These are phyloP conservation scores for Saxophila tyrrhenica DNA, from an alignment of 495 filamentous ascomycete species.

Conservation along the genomic window DNA sequence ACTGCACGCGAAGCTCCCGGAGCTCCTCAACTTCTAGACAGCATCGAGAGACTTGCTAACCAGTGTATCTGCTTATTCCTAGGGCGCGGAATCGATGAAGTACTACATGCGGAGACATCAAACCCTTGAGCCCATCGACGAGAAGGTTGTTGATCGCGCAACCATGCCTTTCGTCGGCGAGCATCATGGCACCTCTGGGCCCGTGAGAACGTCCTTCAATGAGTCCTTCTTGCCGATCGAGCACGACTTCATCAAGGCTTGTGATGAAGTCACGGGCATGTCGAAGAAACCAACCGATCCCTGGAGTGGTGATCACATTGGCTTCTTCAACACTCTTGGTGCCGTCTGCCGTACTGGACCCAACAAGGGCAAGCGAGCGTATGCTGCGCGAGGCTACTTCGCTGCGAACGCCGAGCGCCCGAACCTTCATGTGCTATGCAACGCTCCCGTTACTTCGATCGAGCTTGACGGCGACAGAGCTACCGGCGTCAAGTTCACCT, in stretches of 20 bases:
- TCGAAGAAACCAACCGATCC: constrained; percentile 15
- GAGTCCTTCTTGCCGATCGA: constrained; percentile 6
- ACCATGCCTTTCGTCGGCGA: constrained; percentile 20
- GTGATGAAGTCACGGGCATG: constrained; percentile 6
- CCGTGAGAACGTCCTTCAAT: constrained; percentile 22
- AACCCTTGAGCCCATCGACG: constrained; percentile 16
- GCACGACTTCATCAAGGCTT: constrained; percentile 11
- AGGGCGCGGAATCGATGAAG: constrained; percentile 33
- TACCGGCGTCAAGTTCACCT: constrained; percentile 34
- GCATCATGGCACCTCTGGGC: constrained; percentile 16
- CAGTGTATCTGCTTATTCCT: background rate
- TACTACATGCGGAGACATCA: constrained; percentile 19
- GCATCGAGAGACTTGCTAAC: background rate
- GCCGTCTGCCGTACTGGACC: constrained; percentile 2
- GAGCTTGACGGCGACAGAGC: constrained; percentile 26
- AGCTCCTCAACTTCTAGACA: background rate
- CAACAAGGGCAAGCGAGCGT: constrained; percentile 14
- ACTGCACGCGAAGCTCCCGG: background rate
- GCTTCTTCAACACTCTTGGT: constrained; percentile 26
- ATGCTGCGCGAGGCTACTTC: constrained; percentile 17
- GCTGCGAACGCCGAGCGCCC: constrained; percentile 11
- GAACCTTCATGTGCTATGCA: constrained; percentile 17
- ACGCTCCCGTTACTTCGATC: constrained; percentile 11
- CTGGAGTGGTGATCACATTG: constrained; percentile 19
- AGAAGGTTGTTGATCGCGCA: background rate